phyloP scores from a whole-genome alignment of 2,329 filamentous ascomycete genomes.

The Neobulgaria alba region DNA sequence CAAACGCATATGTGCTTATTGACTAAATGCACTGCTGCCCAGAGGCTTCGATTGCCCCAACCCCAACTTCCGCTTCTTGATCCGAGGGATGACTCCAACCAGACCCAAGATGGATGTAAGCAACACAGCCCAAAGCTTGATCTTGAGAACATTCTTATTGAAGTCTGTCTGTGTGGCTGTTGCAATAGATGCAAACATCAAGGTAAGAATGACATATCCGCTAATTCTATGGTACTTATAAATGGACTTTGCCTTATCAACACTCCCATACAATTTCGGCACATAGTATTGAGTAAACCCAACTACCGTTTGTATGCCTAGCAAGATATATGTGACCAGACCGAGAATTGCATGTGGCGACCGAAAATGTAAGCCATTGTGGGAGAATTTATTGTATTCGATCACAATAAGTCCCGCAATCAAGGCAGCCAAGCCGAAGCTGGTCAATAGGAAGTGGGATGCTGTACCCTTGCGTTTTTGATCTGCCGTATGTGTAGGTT shows the following conservation, averaged over 20 bases:
- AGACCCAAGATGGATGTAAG: conserved; percentile 58
- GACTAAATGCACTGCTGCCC: conserved; percentile 11
- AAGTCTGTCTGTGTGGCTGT: conserved; percentile 72
- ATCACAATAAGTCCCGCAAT: conserved; percentile 61
- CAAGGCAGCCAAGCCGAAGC: conserved; percentile 43
- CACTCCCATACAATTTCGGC: conserved; percentile 67
- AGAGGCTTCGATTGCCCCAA: conserved; percentile 23
- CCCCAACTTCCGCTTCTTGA: conserved; percentile 77
- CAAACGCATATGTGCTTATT: conserved; percentile 8
- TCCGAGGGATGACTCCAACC: conserved; percentile 64
- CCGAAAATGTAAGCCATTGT: conserved; percentile 63
- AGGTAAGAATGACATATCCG: conserved; percentile 64
- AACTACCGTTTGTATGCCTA: conserved; percentile 65
- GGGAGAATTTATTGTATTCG: conserved; percentile 73
- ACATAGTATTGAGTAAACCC: conserved; percentile 77
- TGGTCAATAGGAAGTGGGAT: conserved; percentile 63
- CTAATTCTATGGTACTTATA: conserved; percentile 83
- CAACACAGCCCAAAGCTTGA: conserved; percentile 69
- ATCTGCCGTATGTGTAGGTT: conserved; percentile 69
- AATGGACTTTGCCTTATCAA: conserved; percentile 68
- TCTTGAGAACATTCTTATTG: conserved; percentile 56
- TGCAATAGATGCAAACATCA: conserved; percentile 66
- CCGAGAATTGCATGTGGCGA: conserved; percentile 78
- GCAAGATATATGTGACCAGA: conserved; percentile 60
- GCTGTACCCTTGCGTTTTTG: conserved; percentile 59